phyloP scores from a whole-genome alignment of 768 basidiomycete species.

The Polyporus arcularius region DNA sequence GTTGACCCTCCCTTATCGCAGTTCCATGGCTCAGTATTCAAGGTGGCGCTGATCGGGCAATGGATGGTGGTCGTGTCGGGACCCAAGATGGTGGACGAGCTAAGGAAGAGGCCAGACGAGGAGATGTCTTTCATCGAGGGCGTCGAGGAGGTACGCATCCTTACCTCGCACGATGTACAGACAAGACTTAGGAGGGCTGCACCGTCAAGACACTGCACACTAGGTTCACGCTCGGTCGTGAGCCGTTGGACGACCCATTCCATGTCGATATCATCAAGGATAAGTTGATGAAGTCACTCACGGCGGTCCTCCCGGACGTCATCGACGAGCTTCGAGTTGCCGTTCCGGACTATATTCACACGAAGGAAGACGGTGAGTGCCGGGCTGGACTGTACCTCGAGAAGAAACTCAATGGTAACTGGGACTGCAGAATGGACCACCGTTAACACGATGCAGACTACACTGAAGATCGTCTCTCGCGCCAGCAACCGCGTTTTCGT shows the following conservation, averaged over 20 bases:
- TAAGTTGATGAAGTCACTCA: conserved; percentile 30
- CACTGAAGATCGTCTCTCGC: conserved; percentile 40
- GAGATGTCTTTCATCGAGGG: conserved; percentile 46
- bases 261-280: conserved; percentile 26
- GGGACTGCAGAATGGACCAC: conserved; percentile 40
- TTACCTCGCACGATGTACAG: too few relatives aligned
- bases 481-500: conserved; percentile 49
- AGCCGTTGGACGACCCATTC: conserved; percentile 17
- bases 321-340: conserved; percentile 28
- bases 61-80: conserved; percentile 52
- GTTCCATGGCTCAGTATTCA: conserved; percentile 35
- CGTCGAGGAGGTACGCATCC: conserved; percentile 37
- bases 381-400: not conserved
- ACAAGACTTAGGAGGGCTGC: not conserved
- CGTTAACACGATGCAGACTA: conserved; percentile 27
- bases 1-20: not conserved
- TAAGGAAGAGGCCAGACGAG: conserved; percentile 47
- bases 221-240: conserved; percentile 36
- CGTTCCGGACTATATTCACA: conserved; percentile 33
- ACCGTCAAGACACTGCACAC: conserved; percentile 29
- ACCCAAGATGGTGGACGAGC: conserved; percentile 47
- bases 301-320: conserved; percentile 22
- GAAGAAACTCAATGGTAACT: not conserved
- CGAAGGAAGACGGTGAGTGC: conserved; percentile 16
- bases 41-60: conserved; percentile 43